A percentile compares a stretch with the other conserved stretches of the same genome.
Conservation (phyloP, 495 filamentous ascomycete genomes). For the Articulospora tetracladia region DNA sequence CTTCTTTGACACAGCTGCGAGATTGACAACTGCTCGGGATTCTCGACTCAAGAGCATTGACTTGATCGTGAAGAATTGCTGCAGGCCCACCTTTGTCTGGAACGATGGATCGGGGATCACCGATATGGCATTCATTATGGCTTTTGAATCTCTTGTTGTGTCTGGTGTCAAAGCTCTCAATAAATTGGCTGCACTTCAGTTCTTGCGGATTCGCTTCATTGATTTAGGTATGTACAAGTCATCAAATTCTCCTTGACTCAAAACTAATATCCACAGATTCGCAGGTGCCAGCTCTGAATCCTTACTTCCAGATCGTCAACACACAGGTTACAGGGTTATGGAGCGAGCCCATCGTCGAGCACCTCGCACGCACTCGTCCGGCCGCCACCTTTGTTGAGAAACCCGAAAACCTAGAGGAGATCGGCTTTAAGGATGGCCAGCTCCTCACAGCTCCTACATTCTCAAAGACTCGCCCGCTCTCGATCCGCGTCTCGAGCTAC, state of each 20-base stretch:
- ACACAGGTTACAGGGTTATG: conserved; percentile 61
- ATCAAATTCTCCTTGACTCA: conserved; percentile 11
- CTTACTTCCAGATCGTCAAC: conserved; percentile 58
- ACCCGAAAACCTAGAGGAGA: conserved; percentile 48
- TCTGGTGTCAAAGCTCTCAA: conserved; percentile 54
- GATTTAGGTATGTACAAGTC: conserved; percentile 51
- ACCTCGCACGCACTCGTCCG: conserved; percentile 50
- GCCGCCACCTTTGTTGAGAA: conserved; percentile 53
- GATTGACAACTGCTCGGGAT: conserved; percentile 35
- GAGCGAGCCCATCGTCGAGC: conserved; percentile 59
- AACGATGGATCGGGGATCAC: conserved; percentile 63
- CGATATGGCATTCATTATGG: conserved; percentile 60
- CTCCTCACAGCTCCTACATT: conserved; percentile 30
- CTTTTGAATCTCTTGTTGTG: conserved; percentile 61
- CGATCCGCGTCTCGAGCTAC: conserved; percentile 23
- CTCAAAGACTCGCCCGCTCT: conserved; percentile 27
- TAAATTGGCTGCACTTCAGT: conserved; percentile 46
- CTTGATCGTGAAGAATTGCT: conserved; percentile 66
- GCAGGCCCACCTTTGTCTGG: conserved; percentile 47
- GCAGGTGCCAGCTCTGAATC: conserved; percentile 55
- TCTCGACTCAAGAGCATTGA: conserved; percentile 59
- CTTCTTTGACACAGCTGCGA: conserved; percentile 49
- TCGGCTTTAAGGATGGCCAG: conserved; percentile 48
- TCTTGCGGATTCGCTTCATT: conserved; percentile 65
- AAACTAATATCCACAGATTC: conserved; percentile 37